Evolutionary conservation across 805 yeast species (phyloP).

Genomic region (Priceomyces fermenticarens): DNA sequence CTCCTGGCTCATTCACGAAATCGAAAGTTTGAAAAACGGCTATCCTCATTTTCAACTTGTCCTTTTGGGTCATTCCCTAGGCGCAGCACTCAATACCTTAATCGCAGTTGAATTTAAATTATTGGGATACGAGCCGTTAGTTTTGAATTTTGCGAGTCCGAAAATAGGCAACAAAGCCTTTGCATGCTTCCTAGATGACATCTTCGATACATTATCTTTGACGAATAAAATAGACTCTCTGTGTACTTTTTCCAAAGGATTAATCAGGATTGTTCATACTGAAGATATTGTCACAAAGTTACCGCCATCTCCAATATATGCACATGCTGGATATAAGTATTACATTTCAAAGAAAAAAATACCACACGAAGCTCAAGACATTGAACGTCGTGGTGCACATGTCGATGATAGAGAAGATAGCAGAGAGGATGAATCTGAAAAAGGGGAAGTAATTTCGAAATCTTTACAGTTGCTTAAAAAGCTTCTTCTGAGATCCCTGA

Average conservation of each 20-base stretch:
- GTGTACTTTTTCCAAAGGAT: conserved; percentile 34
- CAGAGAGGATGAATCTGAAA: not conserved
- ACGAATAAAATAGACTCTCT: conserved; percentile 15
- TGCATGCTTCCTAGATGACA: conserved; percentile 48
- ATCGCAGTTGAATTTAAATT: conserved; percentile 60
- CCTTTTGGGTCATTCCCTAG: conserved; percentile 73
- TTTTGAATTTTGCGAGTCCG: conserved; percentile 63
- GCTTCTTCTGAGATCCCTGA: conserved; percentile 19
- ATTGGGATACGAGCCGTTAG: conserved; percentile 51
- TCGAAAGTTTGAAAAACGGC: conserved; percentile 29
- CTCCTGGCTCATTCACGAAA: conserved; percentile 30
- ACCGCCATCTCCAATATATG: conserved; percentile 48
- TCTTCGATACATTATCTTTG: conserved; percentile 40
- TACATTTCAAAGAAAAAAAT: conserved; percentile 36
- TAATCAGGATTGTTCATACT: conserved; percentile 54
- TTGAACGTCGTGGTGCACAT: conserved; percentile 11
- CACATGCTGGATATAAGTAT: conserved; percentile 53
- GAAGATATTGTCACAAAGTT: conserved; percentile 57
- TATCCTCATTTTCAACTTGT: conserved; percentile 50
- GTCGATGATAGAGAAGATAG: not conserved
- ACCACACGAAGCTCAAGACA: conserved; percentile 31
- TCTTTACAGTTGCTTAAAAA: conserved; percentile 7
- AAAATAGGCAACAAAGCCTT: conserved; percentile 56
- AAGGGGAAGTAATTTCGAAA: not conserved
- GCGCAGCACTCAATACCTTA: conserved; percentile 66